Evolutionary conservation across 495 filamentous ascomycete species (phyloP), one percentile per base, ranked within the genome.

Genomic region (Chaetomium tenue): DNA sequence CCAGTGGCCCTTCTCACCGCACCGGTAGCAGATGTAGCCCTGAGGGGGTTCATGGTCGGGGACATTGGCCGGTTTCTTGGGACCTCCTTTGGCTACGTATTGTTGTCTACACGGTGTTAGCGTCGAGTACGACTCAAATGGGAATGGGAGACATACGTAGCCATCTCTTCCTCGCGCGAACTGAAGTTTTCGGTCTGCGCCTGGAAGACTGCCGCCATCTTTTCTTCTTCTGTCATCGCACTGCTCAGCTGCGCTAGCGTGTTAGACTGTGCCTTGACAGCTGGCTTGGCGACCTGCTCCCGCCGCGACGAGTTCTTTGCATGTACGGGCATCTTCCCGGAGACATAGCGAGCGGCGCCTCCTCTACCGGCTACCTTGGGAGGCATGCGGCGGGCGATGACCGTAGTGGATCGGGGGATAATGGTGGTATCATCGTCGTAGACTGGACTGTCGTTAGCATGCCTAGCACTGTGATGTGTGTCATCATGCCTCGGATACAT

Each of bases 1-100:
- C 92, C 93, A 98, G 75, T 99, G 94, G 25, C 95, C 94, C 79
- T 98, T 98, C 76, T 97, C 89, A 63, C 92, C 89, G 76, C 94
- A 99, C n/a, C 94, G 89, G 70, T 97, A 96, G 77, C 94, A 99
- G 63, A 97, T 85, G 74, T 99, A 99, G 39, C 93, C 92, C 26
- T 89, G 87, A 6, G 94, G 93, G 18, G 93, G 93, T 12, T 91
- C 89, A 70, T 95, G 91, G 66, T 93, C 91, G 20, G 94, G 95
- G 25, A 91, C 86, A 71, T 91, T 91, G 52, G 86, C 79, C 46
- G 87, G 86, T 63, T 86, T 86, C 71, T 88, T 88, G 50, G 69
- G 68, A 23, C 80, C 79, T 50, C 77, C 73, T 63, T 81, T 82
- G 65, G 76, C 81, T 2, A 83, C 78, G 44, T 81, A 81, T 61